Conservation (phyloP, 208 protist species). For the Acanthamoeba royreba region DNA sequence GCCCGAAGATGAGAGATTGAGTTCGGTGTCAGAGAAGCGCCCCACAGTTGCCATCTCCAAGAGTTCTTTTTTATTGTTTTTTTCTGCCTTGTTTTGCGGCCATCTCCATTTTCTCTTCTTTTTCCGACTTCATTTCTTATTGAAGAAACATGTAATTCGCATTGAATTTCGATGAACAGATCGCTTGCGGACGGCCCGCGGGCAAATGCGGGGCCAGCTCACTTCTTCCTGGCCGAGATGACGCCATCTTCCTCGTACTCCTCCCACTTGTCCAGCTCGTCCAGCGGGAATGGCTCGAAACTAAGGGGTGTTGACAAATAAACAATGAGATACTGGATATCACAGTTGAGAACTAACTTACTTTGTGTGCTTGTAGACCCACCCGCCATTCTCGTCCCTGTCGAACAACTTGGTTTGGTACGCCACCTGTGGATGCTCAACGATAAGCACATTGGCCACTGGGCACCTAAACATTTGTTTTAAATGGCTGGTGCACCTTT, state of each 20-base stretch:
- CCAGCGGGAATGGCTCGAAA: neutral
- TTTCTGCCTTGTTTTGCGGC: no score
- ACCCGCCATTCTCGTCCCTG: neutral
- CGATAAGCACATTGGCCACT: neutral
- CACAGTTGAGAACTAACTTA: neutral
- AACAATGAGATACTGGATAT: neutral
- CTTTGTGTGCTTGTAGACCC: slow-evolving; percentile 20
- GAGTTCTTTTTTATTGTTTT: neutral
- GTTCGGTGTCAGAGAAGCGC: no score
- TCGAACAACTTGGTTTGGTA: neutral
- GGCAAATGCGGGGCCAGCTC: neutral
- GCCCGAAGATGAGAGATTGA: neutral
- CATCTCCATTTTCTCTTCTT: no score
- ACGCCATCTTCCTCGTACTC: neutral
- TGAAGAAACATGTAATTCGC: neutral
- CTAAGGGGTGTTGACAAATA: neutral
- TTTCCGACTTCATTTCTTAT: no score
- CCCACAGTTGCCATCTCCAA: neutral
- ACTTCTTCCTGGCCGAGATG: slow-evolving; percentile 5
- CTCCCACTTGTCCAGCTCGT: slow-evolving; percentile 1
- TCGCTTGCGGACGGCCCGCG: neutral
- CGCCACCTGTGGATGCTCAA: neutral
- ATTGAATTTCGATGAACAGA: neutral
- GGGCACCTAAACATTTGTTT: neutral
- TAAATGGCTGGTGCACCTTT: neutral